Conservation (phyloP, 2,329 filamentous ascomycete genomes). For the Diplodia scrobiculata region DNA sequence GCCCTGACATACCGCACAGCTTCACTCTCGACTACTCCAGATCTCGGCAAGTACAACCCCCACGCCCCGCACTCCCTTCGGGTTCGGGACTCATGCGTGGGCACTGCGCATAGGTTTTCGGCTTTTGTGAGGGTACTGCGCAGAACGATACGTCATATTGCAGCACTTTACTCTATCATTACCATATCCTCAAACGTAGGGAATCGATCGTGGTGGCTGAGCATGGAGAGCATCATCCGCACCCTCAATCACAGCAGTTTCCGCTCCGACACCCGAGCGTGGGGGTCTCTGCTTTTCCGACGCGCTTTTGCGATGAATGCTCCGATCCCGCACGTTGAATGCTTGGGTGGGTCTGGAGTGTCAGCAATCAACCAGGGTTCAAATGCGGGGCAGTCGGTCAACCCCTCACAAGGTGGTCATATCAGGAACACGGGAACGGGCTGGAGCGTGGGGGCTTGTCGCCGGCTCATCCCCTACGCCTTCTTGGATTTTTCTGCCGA, state of each 20-base stretch:
- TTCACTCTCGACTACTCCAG: background rate
- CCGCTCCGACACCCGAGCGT: background rate
- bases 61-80: no score
- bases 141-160: no score
- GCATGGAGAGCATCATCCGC: background rate
- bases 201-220: background rate
- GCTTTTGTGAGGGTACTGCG: no score
- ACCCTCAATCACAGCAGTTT: background rate
- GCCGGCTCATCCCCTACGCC: no score
- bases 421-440: no score
- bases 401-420: background rate
- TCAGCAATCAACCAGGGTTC: background rate
- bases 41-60: no score
- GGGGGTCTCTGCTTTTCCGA: background rate
- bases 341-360: background rate
- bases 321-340: background rate
- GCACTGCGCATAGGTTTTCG: no score
- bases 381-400: background rate
- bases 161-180: no score
- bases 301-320: background rate
- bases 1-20: background rate
- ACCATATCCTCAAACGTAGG: background rate
- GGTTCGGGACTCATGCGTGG: no score
- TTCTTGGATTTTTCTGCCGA: background rate
- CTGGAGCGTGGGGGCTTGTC: no score